Percentiles rank a stretch among this genome's conserved stretches.
phyloP scores from a whole-genome alignment of 352 stramenopile genomes.

The Globisporangium middletonii region DNA sequence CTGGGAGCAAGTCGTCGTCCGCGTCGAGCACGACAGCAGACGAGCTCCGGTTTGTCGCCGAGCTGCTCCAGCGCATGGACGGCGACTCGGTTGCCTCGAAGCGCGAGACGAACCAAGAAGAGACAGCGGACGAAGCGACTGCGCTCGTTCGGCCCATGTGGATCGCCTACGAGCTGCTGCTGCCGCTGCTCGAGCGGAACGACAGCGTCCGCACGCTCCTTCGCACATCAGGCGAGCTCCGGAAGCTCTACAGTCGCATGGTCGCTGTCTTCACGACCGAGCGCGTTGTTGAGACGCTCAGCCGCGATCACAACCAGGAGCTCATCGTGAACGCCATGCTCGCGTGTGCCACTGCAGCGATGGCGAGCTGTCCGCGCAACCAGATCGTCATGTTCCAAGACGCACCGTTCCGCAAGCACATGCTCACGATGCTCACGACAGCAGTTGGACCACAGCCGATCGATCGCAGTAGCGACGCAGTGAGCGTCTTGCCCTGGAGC shows the following conservation, averaged over 20 bases:
- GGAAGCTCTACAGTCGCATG: conserved; percentile 37
- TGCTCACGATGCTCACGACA: conserved; percentile 14
- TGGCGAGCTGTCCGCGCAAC: conserved; percentile 38
- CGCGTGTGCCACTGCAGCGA: conserved; percentile 28
- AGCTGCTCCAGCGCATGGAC: conserved; percentile 46
- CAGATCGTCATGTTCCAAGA: conserved; percentile 52
- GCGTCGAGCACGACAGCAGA: conserved; percentile 8
- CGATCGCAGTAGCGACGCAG: neutral
- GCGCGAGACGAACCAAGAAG: conserved; percentile 5
- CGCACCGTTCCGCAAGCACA: conserved; percentile 20
- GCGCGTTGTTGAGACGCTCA: neutral
- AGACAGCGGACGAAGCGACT: neutral
- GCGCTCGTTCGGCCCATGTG: conserved; percentile 13
- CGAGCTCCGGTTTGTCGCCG: conserved; percentile 41
- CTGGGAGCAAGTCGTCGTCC: neutral
- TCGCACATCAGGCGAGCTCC: conserved; percentile 48
- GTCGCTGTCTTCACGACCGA: conserved; percentile 8
- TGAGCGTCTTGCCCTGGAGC: conserved; percentile 4
- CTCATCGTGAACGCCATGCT: conserved; percentile 36
- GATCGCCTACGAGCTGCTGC: conserved; percentile 41
- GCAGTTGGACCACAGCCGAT: neutral
- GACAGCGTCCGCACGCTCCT: conserved; percentile 36
- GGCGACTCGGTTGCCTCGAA: conserved; percentile 5
- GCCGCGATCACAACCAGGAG: conserved; percentile 3
- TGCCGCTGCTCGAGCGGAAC: conserved; percentile 49